phyloP scores from a whole-genome alignment of 1,139 yeast species.

The Sporopachydermia cereana region DNA sequence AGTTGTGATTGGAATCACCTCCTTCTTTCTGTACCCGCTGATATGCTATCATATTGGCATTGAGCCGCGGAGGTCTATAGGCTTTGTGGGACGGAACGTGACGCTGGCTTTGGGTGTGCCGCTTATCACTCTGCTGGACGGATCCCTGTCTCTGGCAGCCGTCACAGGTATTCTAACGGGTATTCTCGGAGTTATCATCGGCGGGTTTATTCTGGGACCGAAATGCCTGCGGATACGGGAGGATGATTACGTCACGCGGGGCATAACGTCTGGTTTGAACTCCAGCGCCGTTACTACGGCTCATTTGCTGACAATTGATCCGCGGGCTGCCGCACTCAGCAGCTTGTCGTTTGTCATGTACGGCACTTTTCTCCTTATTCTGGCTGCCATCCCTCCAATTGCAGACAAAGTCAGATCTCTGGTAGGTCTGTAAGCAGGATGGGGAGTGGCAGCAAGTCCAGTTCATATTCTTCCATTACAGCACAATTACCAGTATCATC shows the following conservation, averaged over 20 bases:
- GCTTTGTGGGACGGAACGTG: constrained; percentile 73
- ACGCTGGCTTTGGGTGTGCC: constrained; percentile 76
- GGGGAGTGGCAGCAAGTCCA: not conserved
- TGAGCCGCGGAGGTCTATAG: constrained; percentile 46
- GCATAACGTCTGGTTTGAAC: constrained; percentile 63
- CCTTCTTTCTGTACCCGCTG: constrained; percentile 61
- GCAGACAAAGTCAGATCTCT: constrained; percentile 26
- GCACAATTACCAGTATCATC: not conserved
- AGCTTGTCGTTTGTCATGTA: constrained; percentile 58
- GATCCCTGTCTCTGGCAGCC: constrained; percentile 64
- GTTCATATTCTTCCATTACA: not conserved
- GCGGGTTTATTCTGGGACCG: constrained; percentile 38
- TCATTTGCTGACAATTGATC: constrained; percentile 53
- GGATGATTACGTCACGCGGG: constrained; percentile 64
- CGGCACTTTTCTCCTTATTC: constrained; percentile 61
- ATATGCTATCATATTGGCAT: constrained; percentile 56
- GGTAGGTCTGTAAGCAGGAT: constrained; percentile 20
- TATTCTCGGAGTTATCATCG: constrained; percentile 60
- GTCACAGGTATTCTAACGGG: constrained; percentile 74
- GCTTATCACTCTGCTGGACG: constrained; percentile 49
- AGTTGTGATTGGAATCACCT: constrained; percentile 40
- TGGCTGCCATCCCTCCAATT: constrained; percentile 46
- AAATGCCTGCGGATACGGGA: constrained; percentile 36
- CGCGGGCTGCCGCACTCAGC: constrained; percentile 73
- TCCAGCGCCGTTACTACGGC: constrained; percentile 83